Base-by-base conservation (phyloP, 768 basidiomycete species). In the Suillus hirtellus region DNA sequence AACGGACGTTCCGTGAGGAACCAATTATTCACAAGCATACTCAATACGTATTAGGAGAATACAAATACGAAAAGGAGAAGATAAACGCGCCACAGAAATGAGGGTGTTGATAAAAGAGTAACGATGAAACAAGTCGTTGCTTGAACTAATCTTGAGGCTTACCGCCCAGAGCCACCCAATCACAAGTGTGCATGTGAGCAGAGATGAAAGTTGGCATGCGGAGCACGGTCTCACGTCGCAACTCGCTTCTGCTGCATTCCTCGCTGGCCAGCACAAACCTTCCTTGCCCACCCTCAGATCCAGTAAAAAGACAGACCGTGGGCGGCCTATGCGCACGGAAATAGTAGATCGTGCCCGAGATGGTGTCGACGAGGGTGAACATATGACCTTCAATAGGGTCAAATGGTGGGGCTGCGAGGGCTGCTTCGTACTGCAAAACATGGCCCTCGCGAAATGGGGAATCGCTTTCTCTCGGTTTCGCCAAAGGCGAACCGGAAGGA, bases 141-240 rank as follows among this genome's bases (percentile, higher is more conserved):
- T 14, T 8, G 14, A 4, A 37, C 35, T 9, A 10, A 1, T 17
- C 21, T 42, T 6, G 42, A 12, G 40, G 40, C 17, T 42, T 27
- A 15, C 56, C 56, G n/a, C 59, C n/a, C 24, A 72, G 31, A 14
- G 70, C 69, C 31, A 63, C 37, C 71, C 68, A 74, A 47, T 72
- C 70, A 44, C 65, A 70, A n/a, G 69, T 58, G 14, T 11, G 42
- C 72, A 74, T 68, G 0, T 34, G 52, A 21, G 60, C 55, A 37
- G 66, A 66, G 3, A 73, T 47, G 49, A 66, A 55, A 63, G 59
- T 70, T 10, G 68, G 64, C 68, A 72, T 72, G 52, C 68, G 64
- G 49, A 73, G 6, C 27, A 71, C 72, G 5, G 70, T 63, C 38
- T 71, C 72, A 38, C 69, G 73, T 60, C 67, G 68, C 38, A 72